A percentile compares a stretch with the other conserved stretches of the same genome.
Evolutionary conservation across 257 asterid genomes (phyloP).

Genomic region (Ophiorrhiza pumila): DNA sequence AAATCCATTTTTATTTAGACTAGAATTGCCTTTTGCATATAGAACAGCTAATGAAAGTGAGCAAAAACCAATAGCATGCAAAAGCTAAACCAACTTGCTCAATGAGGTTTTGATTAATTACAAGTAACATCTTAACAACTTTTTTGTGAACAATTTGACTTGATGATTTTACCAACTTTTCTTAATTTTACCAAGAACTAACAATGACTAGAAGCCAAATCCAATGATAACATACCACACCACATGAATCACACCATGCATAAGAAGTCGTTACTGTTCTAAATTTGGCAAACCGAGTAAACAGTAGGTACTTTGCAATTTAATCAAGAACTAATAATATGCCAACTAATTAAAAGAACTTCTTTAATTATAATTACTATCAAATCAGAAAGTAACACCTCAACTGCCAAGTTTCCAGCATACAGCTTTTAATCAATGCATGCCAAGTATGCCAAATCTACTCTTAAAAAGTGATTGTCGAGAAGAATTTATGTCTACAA

Average conservation of each 20-base stretch:
- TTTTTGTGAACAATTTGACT: no score
- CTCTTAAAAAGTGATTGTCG: neutral
- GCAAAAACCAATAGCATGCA: no score
- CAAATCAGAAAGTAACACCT: slow-evolving; percentile 7
- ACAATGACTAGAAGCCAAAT: neutral
- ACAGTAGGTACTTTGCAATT: neutral
- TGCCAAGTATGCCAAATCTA: neutral
- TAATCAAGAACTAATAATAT: neutral
- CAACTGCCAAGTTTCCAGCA: neutral
- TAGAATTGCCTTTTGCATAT: neutral
- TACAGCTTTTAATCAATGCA: neutral
- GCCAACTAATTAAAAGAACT: neutral
- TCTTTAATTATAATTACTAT: neutral
- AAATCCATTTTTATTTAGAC: neutral
- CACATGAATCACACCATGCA: neutral
- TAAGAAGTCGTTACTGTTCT: neutral
- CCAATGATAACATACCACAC: neutral
- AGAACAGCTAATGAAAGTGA: no score
- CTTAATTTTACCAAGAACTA: neutral
- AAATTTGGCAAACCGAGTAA: neutral
- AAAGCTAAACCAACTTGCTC: neutral
- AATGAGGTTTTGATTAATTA: neutral
- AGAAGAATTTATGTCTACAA: neutral
- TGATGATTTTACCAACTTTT: neutral
- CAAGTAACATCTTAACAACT: neutral